Conservation (phyloP, 2,329 filamentous ascomycete species). For the Sclerotinia trifoliorum region DNA sequence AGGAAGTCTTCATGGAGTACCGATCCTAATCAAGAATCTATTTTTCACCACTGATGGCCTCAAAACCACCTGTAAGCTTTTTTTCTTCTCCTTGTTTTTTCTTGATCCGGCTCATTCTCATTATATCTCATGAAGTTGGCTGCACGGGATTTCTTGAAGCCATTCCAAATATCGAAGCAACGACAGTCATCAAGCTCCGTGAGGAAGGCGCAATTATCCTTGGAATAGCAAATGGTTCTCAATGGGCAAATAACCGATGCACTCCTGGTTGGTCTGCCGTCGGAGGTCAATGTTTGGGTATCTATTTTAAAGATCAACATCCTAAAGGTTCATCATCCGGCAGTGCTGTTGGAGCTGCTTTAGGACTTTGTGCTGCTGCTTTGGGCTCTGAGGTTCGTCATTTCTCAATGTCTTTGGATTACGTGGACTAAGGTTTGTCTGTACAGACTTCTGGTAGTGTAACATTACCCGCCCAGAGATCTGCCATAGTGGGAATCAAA, state of each 20-base stretch:
- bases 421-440: conserved; percentile 12
- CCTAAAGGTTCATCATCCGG: conserved; percentile 22
- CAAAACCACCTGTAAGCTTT: conserved; percentile 49
- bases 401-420: neutral
- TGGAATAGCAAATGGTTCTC: conserved; percentile 45
- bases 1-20: conserved; percentile 53
- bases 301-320: conserved; percentile 45
- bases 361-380: conserved; percentile 22
- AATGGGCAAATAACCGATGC: conserved; percentile 55
- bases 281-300: conserved; percentile 59
- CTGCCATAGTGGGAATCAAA: conserved; percentile 65
- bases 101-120: neutral
- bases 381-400: conserved; percentile 55
- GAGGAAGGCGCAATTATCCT: conserved; percentile 25
- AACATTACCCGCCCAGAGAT: conserved; percentile 50
- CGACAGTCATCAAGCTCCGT: conserved; percentile 42
- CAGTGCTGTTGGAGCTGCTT: conserved; percentile 21
- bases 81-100: neutral
- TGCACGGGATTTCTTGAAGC: conserved; percentile 49
- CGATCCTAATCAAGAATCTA: conserved; percentile 59
- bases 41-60: conserved; percentile 59
- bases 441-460: conserved; percentile 55
- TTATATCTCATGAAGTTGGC: conserved; percentile 36
- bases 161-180: conserved; percentile 51
- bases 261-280: conserved; percentile 59